A percentile compares a stretch with the other conserved stretches of the same genome.
Evolutionary conservation across 202 grass and related monocot genomes (phyloP).

Genomic region (Sporobolus alterniflorus): DNA sequence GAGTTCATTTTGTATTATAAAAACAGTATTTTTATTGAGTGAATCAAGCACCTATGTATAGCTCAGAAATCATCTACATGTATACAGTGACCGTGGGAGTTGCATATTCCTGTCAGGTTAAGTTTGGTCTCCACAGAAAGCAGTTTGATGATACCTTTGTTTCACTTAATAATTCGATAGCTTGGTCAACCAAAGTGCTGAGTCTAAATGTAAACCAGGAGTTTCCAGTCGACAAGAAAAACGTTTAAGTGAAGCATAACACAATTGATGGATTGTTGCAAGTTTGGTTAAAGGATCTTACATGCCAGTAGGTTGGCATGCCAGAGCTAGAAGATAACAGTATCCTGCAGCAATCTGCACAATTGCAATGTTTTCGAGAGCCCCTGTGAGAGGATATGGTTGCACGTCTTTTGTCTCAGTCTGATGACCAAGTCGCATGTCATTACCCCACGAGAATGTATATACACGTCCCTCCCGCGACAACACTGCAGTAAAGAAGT

Average conservation of each 20-base stretch:
- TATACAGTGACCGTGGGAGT: not conserved
- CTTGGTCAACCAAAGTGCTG: not conserved
- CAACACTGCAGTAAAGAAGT: slow-evolving; percentile 92
- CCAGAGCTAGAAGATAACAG: slow-evolving; percentile 83
- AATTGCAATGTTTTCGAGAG: slow-evolving; percentile 80
- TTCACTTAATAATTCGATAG: not conserved
- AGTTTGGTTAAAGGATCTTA: slow-evolving; percentile 48
- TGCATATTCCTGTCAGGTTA: not conserved
- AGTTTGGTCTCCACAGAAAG: not conserved
- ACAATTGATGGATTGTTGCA: not conserved
- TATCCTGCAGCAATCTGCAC: slow-evolving; percentile 93
- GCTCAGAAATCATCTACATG: not conserved
- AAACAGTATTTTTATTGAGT: not conserved
- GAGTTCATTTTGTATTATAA: not conserved
- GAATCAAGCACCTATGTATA: not conserved
- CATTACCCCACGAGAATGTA: slow-evolving; percentile 87
- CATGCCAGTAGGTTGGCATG: slow-evolving; percentile 90
- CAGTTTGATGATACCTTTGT: not conserved
- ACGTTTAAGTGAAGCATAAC: slow-evolving; percentile 7
- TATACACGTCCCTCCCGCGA: slow-evolving; percentile 83
- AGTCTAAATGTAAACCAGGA: not conserved
- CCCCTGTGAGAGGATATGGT: slow-evolving; percentile 69
- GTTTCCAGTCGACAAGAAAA: not conserved
- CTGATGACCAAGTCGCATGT: slow-evolving; percentile 84
- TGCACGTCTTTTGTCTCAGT: slow-evolving; percentile 76